Percentiles rank a stretch among this genome's conserved stretches.
phyloP scores from a whole-genome alignment of 108 stramenopile genomes.

The Craspedostauros australis region DNA sequence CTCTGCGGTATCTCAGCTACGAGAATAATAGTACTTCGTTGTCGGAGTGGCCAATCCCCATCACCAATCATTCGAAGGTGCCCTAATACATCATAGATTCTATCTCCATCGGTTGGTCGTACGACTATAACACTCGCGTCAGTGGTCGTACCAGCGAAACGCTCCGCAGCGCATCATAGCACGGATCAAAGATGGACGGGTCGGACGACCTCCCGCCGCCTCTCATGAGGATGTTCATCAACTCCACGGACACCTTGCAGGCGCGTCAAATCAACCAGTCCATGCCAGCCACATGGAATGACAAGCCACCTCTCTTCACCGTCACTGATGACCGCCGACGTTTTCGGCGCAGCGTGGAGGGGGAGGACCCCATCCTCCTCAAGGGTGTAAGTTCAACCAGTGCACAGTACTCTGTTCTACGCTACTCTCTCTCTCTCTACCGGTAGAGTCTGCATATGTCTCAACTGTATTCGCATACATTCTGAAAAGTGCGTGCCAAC shows the following conservation, averaged over 20 bases:
- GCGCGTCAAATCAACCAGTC: conserved; percentile 19
- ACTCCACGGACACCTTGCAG: conserved; percentile 28
- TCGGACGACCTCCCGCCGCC: conserved; percentile 23
- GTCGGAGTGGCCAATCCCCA: no score
- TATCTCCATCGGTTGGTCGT: no score
- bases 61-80: no score
- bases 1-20: no score
- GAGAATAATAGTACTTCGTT: no score
- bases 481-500: no score
- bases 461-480: not conserved
- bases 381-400: conserved; percentile 26
- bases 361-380: conserved; percentile 30
- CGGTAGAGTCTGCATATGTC: not conserved
- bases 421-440: not conserved
- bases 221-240: conserved; percentile 37
- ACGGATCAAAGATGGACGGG: no score
- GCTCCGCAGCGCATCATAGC: no score
- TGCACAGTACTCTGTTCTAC: no score
- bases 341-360: conserved; percentile 13
- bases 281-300: conserved; percentile 41
- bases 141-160: no score
- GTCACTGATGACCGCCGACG: not conserved
- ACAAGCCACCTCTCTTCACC: conserved; percentile 27
- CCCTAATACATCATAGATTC: no score
- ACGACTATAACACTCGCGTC: no score